Percentiles rank a stretch among this genome's conserved stretches.
Evolutionary conservation across 75 land plant genomes (phyloP).

Genomic region (Sequoia sempervirens): DNA sequence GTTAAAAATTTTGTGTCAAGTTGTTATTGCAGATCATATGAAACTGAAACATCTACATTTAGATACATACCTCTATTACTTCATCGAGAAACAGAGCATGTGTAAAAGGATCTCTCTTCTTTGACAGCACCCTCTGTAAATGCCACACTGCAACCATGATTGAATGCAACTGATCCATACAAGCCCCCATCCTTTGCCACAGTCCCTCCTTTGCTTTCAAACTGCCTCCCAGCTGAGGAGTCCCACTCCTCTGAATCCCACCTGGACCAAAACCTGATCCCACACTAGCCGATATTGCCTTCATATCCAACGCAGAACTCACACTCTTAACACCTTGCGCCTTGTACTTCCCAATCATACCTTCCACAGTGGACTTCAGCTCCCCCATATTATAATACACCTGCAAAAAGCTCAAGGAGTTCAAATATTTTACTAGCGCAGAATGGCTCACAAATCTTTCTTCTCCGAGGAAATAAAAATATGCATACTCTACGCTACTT

Average conservation of each 20-base stretch:
- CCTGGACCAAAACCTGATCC: slow-evolving; percentile 55
- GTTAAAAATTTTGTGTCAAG: neutral
- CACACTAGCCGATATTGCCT: slow-evolving; percentile 67
- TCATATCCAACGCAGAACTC: slow-evolving; percentile 80
- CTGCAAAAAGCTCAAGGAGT: neutral
- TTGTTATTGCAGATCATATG: slow-evolving; percentile 2
- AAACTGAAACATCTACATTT: slow-evolving; percentile 9
- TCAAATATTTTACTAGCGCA: neutral
- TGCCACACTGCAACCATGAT: slow-evolving; percentile 90
- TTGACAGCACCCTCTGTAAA: slow-evolving; percentile 87
- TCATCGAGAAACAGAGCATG: slow-evolving; percentile 89
- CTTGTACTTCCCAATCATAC: slow-evolving; percentile 66
- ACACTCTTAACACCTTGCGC: slow-evolving; percentile 59
- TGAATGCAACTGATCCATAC: slow-evolving; percentile 87
- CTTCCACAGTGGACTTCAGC: slow-evolving; percentile 68
- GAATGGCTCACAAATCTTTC: neutral
- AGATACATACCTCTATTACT: slow-evolving; percentile 65
- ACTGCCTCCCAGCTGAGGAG: slow-evolving; percentile 84
- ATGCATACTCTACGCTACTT: neutral
- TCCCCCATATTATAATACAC: slow-evolving; percentile 95
- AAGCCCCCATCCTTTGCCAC: slow-evolving; percentile 83
- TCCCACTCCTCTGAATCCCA: slow-evolving; percentile 80
- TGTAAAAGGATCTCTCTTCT: slow-evolving; percentile 91
- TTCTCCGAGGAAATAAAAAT: neutral
- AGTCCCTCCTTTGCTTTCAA: slow-evolving; percentile 79